Base-by-base conservation (phyloP, 306 rosid species). In the Rosa lucieae region DNA sequence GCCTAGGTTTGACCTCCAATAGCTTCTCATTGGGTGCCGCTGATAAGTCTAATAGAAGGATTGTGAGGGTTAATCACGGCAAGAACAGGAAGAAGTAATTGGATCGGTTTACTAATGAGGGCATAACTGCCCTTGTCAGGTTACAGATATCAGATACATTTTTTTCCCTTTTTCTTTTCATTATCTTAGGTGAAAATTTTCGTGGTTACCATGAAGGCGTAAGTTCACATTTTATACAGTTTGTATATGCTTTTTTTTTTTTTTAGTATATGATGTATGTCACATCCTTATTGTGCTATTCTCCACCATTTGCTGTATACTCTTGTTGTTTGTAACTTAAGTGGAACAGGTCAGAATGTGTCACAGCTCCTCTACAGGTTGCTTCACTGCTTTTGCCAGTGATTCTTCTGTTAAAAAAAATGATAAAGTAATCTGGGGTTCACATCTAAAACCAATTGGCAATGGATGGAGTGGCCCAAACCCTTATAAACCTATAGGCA, bases 11-110 rank as follows among this genome's bases (percentile, higher is more conserved):
- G 23, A 77, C 49, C 81, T 81, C 84, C 4, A 53, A 69, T 18
- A 91, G 90, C 86, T 95, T 95, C 91, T 92, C 99, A 11, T 68
- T 92, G 84, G 98, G 99, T 15, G 93, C 90, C 0, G 89, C 89
- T 29, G 98, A 95, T 84, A 91, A 92, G 87, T 58, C 94, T 35
- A 87, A 83, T 76, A 88, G 97, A 73, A 92, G 59, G 77, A 23
- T 20, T 9, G 40, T 91, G 48, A 91, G 43, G 82, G 88, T 86
- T 66, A 89, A 84, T 73, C 82, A 76, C 62, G 37, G n/a, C 61
- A 90, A 70, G 88, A 66, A 6, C 26, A 86, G 99, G 70, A 95
- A 86, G 92, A 91, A 91, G 92, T 91, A 75, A 42, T 67, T 67
- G 72, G 71, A 32, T 13, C 18, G 71, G 26, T 35, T 62, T 78